Evolutionary conservation across 495 filamentous ascomycete genomes (phyloP).

Genomic region (Cercophora scortea): DNA sequence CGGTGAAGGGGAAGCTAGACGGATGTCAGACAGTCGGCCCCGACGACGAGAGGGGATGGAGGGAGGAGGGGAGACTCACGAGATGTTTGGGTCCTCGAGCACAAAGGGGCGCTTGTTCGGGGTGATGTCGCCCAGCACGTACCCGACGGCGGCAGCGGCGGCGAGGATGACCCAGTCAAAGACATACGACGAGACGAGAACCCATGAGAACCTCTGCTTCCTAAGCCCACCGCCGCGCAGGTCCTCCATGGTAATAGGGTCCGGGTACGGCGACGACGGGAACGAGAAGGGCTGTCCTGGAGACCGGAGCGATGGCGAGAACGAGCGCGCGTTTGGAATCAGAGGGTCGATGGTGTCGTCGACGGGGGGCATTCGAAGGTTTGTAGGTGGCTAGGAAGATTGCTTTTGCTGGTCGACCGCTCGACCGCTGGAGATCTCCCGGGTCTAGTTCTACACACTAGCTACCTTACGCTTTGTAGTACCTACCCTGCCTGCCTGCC

Average conservation of each 20-base stretch:
- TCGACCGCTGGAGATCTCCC: no score
- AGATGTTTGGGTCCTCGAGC: constrained; percentile 35
- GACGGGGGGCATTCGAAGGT: constrained; percentile 19
- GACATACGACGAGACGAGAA: constrained; percentile 34
- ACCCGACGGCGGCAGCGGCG: constrained; percentile 30
- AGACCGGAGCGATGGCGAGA: background rate
- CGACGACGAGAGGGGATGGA: no score
- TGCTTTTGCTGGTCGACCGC: no score
- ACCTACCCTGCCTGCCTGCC: no score
- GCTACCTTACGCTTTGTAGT: no score
- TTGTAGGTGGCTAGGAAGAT: background rate
- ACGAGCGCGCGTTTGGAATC: constrained; percentile 13
- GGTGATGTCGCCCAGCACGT: constrained; percentile 41
- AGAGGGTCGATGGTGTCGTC: constrained; percentile 24
- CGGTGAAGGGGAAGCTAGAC: constrained; percentile 62
- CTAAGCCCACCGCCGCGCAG: constrained; percentile 6
- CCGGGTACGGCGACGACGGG: constrained; percentile 8
- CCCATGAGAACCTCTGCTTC: constrained; percentile 15
- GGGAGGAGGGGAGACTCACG: constrained; percentile 21
- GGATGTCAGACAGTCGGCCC: no score
- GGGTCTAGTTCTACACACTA: no score
- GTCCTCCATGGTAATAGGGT: constrained; percentile 15
- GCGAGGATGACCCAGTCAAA: constrained; percentile 41
- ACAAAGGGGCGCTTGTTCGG: constrained; percentile 51
- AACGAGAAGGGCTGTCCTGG: constrained; percentile 2